Conservation (phyloP, 108 stramenopile genomes). For the Pseudonitzschia delicatissima region DNA sequence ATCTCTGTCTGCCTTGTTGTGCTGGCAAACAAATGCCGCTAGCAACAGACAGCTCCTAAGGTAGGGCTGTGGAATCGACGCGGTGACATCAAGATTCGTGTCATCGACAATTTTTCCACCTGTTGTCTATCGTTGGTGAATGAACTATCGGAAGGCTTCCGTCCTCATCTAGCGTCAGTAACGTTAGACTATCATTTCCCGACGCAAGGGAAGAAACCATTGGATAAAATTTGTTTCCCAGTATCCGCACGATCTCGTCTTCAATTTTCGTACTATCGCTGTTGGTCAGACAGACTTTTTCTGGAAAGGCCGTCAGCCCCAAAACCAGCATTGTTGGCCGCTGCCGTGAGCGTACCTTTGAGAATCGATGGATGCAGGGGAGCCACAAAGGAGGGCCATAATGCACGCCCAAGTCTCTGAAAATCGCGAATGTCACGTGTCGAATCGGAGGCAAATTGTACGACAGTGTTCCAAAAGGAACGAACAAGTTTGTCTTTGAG, state of each 20-base stretch:
- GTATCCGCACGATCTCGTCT: neutral
- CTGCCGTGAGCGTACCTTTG: constrained; percentile 8
- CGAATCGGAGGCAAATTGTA: constrained; percentile 41
- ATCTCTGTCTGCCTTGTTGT: constrained; percentile 62
- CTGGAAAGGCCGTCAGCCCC: no score
- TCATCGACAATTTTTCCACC: neutral
- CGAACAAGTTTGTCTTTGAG: constrained; percentile 12
- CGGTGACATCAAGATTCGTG: neutral
- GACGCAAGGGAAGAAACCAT: neutral
- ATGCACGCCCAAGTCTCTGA: constrained; percentile 42
- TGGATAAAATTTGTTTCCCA: neutral
- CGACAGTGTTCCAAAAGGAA: constrained; percentile 54
- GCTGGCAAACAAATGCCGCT: constrained; percentile 71
- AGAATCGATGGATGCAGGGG: constrained; percentile 32
- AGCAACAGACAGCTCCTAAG: constrained; percentile 57
- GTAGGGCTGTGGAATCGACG: constrained; percentile 24
- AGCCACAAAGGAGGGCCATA: constrained; percentile 55
- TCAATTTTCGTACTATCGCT: constrained; percentile 4
- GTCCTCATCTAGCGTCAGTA: constrained; percentile 1
- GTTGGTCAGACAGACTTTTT: neutral
- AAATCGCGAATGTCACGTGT: constrained; percentile 64
- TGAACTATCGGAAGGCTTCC: no score
- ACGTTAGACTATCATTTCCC: neutral
- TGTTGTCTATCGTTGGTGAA: neutral
- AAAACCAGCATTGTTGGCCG: neutral